These are phyloP conservation scores for Phytophthora pseudosyringae DNA, from an alignment of 352 stramenopile species.

Conservation along the genomic window DNA sequence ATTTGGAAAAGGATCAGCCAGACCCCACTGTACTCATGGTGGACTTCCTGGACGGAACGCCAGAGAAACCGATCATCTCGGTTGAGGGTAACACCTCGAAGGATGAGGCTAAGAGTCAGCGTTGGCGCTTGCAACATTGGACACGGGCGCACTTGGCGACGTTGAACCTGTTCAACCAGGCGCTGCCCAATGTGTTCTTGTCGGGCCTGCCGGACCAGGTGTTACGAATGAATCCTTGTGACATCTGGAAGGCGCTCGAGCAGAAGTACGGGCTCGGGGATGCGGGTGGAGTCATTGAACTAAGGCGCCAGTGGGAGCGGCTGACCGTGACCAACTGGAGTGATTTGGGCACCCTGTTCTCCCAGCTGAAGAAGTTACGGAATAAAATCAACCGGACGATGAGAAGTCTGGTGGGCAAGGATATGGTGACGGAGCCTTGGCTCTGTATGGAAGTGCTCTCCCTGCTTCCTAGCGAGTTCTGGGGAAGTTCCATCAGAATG, in stretches of 20 bases:
- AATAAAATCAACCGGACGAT: too few species aligned
- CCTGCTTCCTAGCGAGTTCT: slow-evolving; percentile 16
- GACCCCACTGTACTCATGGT: slow-evolving; percentile 10
- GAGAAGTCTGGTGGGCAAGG: too few species aligned
- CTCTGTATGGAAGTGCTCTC: slow-evolving; percentile 13
- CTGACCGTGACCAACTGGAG: slow-evolving; percentile 2
- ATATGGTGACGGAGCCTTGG: too few species aligned
- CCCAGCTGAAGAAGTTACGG: slow-evolving; percentile 3
- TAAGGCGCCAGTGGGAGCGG: background rate
- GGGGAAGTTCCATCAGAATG: slow-evolving; percentile 12
- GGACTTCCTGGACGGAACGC: slow-evolving; percentile 7
- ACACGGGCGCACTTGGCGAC: background rate
- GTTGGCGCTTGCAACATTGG: slow-evolving; percentile 6
- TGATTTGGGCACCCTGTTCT: slow-evolving; percentile 2
- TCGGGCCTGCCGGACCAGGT: too few species aligned
- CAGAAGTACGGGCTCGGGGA: background rate
- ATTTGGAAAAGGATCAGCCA: slow-evolving; percentile 22
- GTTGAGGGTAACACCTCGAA: background rate
- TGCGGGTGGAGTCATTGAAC: too few species aligned
- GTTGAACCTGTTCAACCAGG: too few species aligned
- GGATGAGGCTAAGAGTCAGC: background rate
- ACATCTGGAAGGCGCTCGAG: background rate
- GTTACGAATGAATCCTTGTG: too few species aligned
- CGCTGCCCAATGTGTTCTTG: too few species aligned
- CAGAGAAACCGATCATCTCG: background rate